phyloP scores from a whole-genome alignment of 2,329 filamentous ascomycete species.

The Drechslerella dactyloides region DNA sequence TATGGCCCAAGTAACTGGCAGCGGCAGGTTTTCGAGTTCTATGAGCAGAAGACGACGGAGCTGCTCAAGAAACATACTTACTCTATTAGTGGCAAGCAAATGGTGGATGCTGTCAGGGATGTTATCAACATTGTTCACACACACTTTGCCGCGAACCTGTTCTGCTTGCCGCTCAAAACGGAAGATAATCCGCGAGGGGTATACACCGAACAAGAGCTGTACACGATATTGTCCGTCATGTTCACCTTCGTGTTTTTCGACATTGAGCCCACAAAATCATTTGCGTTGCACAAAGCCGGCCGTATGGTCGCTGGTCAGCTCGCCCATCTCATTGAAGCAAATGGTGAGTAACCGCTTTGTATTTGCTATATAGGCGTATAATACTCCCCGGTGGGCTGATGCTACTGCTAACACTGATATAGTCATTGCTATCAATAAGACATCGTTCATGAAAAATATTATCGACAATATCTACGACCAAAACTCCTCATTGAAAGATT shows the following conservation, averaged over 20 bases:
- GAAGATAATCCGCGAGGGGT: constrained; percentile 62
- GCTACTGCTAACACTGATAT: background rate
- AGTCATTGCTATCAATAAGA: constrained; percentile 58
- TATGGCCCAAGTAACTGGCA: constrained; percentile 68
- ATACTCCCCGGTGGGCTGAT: background rate
- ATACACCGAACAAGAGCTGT: constrained; percentile 66
- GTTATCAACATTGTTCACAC: constrained; percentile 65
- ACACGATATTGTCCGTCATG: constrained; percentile 69
- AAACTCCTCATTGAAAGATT: constrained; percentile 65
- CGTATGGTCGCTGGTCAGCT: constrained; percentile 67
- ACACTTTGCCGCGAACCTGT: constrained; percentile 65
- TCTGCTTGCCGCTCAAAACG: constrained; percentile 65
- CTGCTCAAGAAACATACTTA: constrained; percentile 72
- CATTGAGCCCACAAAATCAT: constrained; percentile 71
- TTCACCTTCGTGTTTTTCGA: constrained; percentile 72
- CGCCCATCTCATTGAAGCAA: constrained; percentile 68
- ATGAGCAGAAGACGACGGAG: constrained; percentile 67
- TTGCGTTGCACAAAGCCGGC: constrained; percentile 67
- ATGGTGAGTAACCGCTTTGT: constrained; percentile 71
- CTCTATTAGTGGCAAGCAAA: constrained; percentile 65
- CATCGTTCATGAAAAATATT: constrained; percentile 65
- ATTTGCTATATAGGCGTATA: background rate
- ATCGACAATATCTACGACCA: constrained; percentile 58
- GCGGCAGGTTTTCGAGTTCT: constrained; percentile 70
- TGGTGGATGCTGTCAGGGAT: constrained; percentile 73